These are phyloP conservation scores for Alternaria gaisen DNA, from an alignment of 2,329 filamentous ascomycete genomes.

Conservation along the genomic window DNA sequence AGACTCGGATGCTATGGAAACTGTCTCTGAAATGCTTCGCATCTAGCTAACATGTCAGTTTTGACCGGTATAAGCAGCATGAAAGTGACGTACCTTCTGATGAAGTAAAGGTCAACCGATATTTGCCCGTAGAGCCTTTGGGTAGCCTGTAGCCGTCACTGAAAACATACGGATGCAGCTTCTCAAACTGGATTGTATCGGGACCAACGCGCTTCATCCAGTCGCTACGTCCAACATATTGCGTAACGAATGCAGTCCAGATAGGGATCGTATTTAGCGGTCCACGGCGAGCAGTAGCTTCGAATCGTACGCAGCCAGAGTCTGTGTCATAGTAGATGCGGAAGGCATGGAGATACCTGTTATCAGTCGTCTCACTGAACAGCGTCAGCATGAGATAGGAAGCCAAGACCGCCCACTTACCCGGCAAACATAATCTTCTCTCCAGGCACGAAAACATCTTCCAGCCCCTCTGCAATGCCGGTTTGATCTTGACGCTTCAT, in stretches of 20 bases:
- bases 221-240: conserved; percentile 55
- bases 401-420: conserved; percentile 42
- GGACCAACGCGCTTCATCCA: conserved; percentile 59
- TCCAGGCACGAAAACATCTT: conserved; percentile 60
- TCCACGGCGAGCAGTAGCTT: conserved; percentile 64
- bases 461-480: conserved; percentile 51
- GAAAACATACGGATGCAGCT: conserved; percentile 63
- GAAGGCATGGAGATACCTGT: conserved; percentile 62
- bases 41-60: conserved; percentile 27
- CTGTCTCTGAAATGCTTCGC: conserved; percentile 41
- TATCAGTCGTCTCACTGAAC: conserved; percentile 62
- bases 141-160: conserved; percentile 58
- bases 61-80: too few relatives aligned
- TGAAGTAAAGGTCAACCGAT: conserved; percentile 46
- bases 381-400: conserved; percentile 17
- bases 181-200: conserved; percentile 58
- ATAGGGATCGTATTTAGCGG: conserved; percentile 64
- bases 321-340: conserved; percentile 63
- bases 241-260: conserved; percentile 62
- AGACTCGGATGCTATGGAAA: conserved; percentile 42
- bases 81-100: conserved; percentile 37
- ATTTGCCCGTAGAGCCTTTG: conserved; percentile 40
- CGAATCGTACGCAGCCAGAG: conserved; percentile 63
- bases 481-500: conserved; percentile 65
- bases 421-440: conserved; percentile 60